These are phyloP conservation scores for Decorospora gaudefroyi DNA, from an alignment of 2,329 filamentous ascomycete species.

Conservation along the genomic window DNA sequence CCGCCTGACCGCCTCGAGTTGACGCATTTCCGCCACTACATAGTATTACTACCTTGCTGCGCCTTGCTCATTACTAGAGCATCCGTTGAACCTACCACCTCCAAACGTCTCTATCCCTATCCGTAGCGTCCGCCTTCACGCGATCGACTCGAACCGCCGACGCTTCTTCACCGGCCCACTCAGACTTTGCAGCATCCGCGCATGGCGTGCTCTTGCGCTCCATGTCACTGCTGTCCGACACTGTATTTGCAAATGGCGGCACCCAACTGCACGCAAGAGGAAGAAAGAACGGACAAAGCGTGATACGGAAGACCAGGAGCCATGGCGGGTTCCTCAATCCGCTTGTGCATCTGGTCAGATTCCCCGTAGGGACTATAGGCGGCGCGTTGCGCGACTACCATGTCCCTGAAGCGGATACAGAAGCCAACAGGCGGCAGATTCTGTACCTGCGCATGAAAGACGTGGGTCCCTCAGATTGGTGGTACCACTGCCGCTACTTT, in stretches of 20 bases:
- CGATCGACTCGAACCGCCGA: constrained; percentile 5
- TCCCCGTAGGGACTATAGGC: constrained; percentile 38
- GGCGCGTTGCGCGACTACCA: constrained; percentile 19
- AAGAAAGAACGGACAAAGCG: constrained; percentile 14
- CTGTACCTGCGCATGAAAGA: constrained; percentile 68
- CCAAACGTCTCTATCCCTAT: constrained; percentile 2
- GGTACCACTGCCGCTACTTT: constrained; percentile 22
- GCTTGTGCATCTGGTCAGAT: constrained; percentile 43
- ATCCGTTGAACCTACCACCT: constrained; percentile 4
- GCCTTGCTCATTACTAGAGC: not conserved
- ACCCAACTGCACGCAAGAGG: constrained; percentile 34
- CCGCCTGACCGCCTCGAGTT: constrained; percentile 27
- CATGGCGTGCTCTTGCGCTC: constrained; percentile 40
- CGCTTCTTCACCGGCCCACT: constrained; percentile 18
- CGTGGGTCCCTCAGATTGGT: constrained; percentile 53
- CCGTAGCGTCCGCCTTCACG: not conserved
- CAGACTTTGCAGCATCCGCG: constrained; percentile 25
- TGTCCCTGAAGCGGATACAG: constrained; percentile 18
- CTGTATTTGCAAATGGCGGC: constrained; percentile 40
- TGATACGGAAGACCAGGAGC: constrained; percentile 34
- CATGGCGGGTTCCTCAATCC: constrained; percentile 43
- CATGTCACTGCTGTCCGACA: constrained; percentile 48
- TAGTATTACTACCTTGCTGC: constrained; percentile 14
- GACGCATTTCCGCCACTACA: constrained; percentile 16
- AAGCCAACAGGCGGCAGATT: constrained; percentile 58